A percentile compares a stretch with the other conserved stretches of the same genome.
Evolutionary conservation across 2,329 filamentous ascomycete genomes (phyloP).

Genomic region (Aspergillus quadricinctus): DNA sequence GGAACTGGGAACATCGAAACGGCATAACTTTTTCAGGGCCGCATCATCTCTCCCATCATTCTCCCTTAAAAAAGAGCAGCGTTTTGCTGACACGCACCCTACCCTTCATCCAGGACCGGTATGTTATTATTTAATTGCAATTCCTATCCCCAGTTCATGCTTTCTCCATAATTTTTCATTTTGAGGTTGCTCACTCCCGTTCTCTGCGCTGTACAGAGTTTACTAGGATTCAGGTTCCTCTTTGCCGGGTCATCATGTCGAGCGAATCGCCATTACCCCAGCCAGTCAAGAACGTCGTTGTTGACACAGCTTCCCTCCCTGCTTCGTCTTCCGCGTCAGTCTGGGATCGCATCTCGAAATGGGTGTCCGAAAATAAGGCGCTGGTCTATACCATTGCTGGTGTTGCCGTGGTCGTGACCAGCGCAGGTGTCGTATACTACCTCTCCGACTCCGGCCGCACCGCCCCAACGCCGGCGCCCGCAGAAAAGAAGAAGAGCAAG

Average conservation of each 20-base stretch:
- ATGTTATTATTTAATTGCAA: conserved; percentile 2
- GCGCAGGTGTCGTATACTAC: conserved; percentile 91
- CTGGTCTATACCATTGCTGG: conserved; percentile 95
- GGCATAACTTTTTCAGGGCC: conserved; percentile 36
- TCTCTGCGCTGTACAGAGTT: conserved; percentile 7
- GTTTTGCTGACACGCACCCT: conserved; percentile 11
- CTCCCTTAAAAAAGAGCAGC: conserved; percentile 15
- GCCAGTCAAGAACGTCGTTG: conserved; percentile 34
- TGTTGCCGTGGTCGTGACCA: conserved; percentile 84
- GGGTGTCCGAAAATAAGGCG: conserved; percentile 94
- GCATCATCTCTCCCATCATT: conserved; percentile 27
- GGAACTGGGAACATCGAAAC: conserved; percentile 15
- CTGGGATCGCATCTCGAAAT: conserved; percentile 85
- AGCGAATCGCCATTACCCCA: conserved; percentile 34
- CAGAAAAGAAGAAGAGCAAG: conserved; percentile 71
- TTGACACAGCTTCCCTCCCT: conserved; percentile 40
- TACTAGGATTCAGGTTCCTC: conserved; percentile 10
- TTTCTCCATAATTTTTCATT: conserved; percentile 3
- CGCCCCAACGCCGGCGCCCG: conserved; percentile 30
- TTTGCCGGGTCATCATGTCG: conserved; percentile 36
- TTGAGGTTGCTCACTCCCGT: background rate
- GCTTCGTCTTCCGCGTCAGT: conserved; percentile 59
- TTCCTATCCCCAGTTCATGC: background rate
- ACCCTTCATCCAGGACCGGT: conserved; percentile 19
- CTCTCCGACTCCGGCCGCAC: conserved; percentile 54